Percentiles rank a stretch among this genome's conserved stretches.
phyloP scores from a whole-genome alignment of 2,329 filamentous ascomycete species.

The Phaeosphaeria sp. region DNA sequence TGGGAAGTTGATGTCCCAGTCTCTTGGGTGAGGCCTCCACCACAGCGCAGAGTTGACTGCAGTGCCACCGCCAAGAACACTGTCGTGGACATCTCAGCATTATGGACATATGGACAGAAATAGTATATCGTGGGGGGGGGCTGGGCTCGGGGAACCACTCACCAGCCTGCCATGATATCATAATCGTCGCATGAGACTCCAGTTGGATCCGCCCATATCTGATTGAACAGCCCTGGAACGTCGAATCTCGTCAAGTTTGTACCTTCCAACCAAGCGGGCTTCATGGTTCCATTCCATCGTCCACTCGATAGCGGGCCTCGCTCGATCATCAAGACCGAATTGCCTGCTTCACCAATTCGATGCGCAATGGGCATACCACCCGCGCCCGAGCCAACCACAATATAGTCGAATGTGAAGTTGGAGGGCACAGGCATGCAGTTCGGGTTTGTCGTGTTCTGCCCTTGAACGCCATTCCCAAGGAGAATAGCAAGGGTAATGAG shows the following conservation, averaged over 20 bases:
- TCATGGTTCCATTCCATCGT: conserved; percentile 66
- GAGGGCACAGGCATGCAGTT: conserved; percentile 20
- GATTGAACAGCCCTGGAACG: conserved; percentile 71
- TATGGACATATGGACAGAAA: not conserved
- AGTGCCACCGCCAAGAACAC: conserved; percentile 68
- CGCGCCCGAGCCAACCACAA: conserved; percentile 66
- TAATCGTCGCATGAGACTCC: conserved; percentile 70
- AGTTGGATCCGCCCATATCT: conserved; percentile 67
- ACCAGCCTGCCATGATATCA: conserved; percentile 72
- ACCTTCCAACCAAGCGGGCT: conserved; percentile 66
- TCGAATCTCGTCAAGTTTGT: conserved; percentile 72
- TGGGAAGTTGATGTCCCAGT: conserved; percentile 76
- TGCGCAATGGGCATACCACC: conserved; percentile 65
- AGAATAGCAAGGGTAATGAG: conserved; percentile 15
- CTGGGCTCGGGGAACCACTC: conserved; percentile 4
- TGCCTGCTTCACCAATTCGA: conserved; percentile 65
- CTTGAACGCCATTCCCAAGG: conserved; percentile 6
- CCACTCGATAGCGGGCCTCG: conserved; percentile 60
- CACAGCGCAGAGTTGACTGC: conserved; percentile 72
- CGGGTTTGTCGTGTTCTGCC: conserved; percentile 14
- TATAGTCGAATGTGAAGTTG: conserved; percentile 63
- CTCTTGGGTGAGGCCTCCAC: conserved; percentile 67
- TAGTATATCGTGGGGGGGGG: too few species aligned
- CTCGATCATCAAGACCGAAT: conserved; percentile 65
- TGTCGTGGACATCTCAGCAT: conserved; percentile 3